Evolutionary conservation across 345 rosid genomes (phyloP), one percentile per base, ranked within the genome.

Genomic region (Eucalyptus regnans): DNA sequence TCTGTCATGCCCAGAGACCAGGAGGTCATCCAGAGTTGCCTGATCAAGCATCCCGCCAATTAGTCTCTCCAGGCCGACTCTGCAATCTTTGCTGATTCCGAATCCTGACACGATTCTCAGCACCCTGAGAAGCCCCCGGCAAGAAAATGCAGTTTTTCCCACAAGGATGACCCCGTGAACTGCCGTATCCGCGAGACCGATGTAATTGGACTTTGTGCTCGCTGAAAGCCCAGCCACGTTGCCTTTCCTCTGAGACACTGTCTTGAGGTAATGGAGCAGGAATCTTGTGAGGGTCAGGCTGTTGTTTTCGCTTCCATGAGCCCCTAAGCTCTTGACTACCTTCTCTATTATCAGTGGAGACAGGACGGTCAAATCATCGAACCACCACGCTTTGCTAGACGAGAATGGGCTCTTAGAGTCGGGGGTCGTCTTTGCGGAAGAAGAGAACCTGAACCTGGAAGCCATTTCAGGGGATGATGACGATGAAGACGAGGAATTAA

Each of bases 21-120:
- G 31, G 88, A 96, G 91, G 90, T 96, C 99, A 92, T 96, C 99
- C 2, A 96, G 88, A 37, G 94, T 96, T 89, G 99, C 97, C 89
- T 96, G 92, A 88, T 96, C 96, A 62, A 96, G 90, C 93, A 93
- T 91, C 80, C 86, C 93, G 31, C 99, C 97, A 18, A 95, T 96
- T 33, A 94, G 86, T 80, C 91, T 94, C 95, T 96, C 99, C 90
- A 96, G 86, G 33, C 94, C 92, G 71, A 4, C 87, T 89, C 94
- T 94, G 90, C 94, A 94, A 50, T 92, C 95, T 88, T 90, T 94
- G 89, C 94, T 93, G 27, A 94, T 87, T 29, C 94, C 93, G 64
- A 92, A 95, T 3, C 93, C 93, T 0, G 96, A 94, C 50, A 96
- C 90, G 50, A 93, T 79, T 81, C 95, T 89, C 84, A 96, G 89